Conservation (phyloP, 192 early-diverging fungal species). For the Linnemannia zychae region DNA sequence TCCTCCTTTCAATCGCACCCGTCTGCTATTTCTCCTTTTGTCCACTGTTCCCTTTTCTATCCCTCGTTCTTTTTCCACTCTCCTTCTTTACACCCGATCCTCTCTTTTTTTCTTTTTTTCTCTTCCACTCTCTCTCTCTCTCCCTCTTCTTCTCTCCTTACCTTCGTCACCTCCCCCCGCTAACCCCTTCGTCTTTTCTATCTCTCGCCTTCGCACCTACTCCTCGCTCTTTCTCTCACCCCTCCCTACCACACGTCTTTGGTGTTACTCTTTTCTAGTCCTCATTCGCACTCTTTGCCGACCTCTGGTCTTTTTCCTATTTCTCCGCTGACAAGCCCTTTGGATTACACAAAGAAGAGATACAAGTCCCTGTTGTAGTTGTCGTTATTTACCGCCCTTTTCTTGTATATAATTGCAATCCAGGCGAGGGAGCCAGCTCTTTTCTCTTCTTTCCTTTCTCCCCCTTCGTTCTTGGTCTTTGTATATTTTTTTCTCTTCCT, state of each 20-base stretch:
- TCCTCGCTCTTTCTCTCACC: background rate
- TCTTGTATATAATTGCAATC: background rate
- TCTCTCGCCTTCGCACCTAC: background rate
- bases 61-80: background rate
- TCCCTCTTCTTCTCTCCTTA: background rate
- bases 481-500: background rate
- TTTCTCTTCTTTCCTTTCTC: background rate
- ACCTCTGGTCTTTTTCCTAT: background rate
- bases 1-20: background rate
- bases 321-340: background rate
- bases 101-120: background rate
- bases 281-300: too few relatives aligned
- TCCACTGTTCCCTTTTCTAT: background rate
- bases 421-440: constrained; percentile 2
- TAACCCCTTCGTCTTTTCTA: background rate
- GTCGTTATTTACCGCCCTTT: constrained; percentile 1
- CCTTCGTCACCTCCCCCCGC: background rate
- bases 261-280: background rate
- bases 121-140: background rate
- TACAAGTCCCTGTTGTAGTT: background rate
- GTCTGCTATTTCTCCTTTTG: background rate
- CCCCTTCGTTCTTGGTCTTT: background rate
- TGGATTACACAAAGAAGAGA: background rate
- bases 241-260: background rate
- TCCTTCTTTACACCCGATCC: background rate